These are phyloP conservation scores for Tylopilus balloui DNA, from an alignment of 768 basidiomycete species.

Conservation along the genomic window DNA sequence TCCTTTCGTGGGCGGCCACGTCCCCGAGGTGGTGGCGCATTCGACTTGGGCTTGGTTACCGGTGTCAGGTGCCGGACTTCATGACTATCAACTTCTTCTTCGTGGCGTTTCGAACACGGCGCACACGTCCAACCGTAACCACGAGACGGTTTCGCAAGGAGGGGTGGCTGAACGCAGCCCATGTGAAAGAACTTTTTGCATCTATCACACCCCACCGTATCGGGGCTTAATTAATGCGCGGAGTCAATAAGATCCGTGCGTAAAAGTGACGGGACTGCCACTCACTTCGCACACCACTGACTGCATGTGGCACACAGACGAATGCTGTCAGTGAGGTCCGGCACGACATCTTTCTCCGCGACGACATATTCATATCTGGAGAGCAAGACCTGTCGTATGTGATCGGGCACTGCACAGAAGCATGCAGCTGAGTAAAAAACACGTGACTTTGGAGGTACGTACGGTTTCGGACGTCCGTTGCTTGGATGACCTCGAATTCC, in stretches of 20 bases:
- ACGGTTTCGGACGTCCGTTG: slow-evolving; percentile 87
- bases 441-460: slow-evolving; percentile 34
- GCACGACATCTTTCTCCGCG: slow-evolving; percentile 88
- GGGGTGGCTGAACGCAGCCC: slow-evolving; percentile 87
- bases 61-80: slow-evolving; percentile 60
- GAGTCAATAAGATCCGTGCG: slow-evolving; percentile 20
- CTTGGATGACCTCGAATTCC: slow-evolving; percentile 93
- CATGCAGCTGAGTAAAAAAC: slow-evolving; percentile 12
- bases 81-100: slow-evolving; percentile 78
- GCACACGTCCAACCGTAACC: slow-evolving; percentile 98
- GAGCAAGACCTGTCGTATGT: slow-evolving; percentile 73
- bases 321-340: slow-evolving; percentile 81
- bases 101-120: slow-evolving; percentile 83
- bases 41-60: slow-evolving; percentile 55
- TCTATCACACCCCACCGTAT: slow-evolving; percentile 84
- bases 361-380: slow-evolving; percentile 92
- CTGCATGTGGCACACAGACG: slow-evolving; percentile 83
- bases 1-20: slow-evolving; percentile 79
- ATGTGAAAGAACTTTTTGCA: slow-evolving; percentile 96
- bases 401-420: slow-evolving; percentile 61
- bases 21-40: slow-evolving; percentile 67
- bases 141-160: slow-evolving; percentile 85
- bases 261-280: slow-evolving; percentile 14
- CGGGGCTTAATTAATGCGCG: slow-evolving; percentile 47
- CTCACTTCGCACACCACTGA: slow-evolving; percentile 87